Evolutionary conservation across 1,139 yeast genomes (phyloP), one percentile per base, ranked within the genome.

Genomic region (Dujonia santamariae): DNA sequence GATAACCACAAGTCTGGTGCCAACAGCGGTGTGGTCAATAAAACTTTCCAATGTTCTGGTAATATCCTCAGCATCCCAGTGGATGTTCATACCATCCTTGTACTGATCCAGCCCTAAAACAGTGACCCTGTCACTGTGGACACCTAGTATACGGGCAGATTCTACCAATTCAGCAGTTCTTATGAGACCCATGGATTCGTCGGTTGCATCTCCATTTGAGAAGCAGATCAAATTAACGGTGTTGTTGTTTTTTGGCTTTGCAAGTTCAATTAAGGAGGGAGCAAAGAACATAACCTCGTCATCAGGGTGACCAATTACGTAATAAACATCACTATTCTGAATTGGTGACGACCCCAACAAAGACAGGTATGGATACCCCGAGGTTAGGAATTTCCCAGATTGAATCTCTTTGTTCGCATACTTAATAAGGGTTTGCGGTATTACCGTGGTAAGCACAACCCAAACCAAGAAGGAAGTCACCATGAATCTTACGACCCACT

Each of bases 221-320:
- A 87, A 72, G 46, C 96, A 88, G 9, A 88, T 51, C 12, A 90
- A 54, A 31, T 74, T 66, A 16, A 87, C 62, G 4, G 55, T 47
- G 48, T 82, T 82, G 41, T 67, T 57, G 45, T 77, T 64, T 43
- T 64, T 54, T 3, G 64, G 56, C 39, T 79, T 75, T 22, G 63
- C 44, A 36, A 80, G 48, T 43, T 76, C 83, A 7, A 75, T 57
- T 30, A 87, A 50, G 0, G 95, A 70, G 0, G 98, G 98, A 1
- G 90, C 78, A 52, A 92, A 94, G 59, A 94, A 94, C 98, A 94
- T 94, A 37, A 88, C 92, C 59, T 94, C 99, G 55, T 94, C 99
- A 57, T 94, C 99, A 0, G 99, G 99, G 57, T 94, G 99, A 1
- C 96, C 96, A 28, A 88, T 81, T 14, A 92, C 65, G 32, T 85